These are phyloP conservation scores for Aureobasidium pullulans DNA, from an alignment of 2,329 filamentous ascomycete species.

Conservation along the genomic window DNA sequence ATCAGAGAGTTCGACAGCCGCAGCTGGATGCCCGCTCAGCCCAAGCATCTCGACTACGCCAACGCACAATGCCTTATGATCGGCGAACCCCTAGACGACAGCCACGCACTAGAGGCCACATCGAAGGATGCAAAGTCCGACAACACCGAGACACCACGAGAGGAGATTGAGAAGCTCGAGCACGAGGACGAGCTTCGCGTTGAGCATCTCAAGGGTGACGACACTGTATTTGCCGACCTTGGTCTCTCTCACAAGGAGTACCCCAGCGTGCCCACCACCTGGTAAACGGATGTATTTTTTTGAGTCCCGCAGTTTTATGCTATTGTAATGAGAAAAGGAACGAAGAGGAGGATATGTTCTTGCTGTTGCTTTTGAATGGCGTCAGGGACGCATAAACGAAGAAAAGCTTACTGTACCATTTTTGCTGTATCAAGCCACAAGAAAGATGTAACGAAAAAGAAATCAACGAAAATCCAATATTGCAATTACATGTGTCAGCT, in stretches of 20 bases:
- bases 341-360: neutral
- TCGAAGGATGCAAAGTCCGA: constrained; percentile 50
- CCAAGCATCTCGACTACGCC: constrained; percentile 65
- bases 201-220: constrained; percentile 51
- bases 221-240: constrained; percentile 55
- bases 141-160: constrained; percentile 54
- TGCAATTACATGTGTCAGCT: too few relatives aligned
- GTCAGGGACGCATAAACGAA: neutral
- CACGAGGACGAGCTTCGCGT: constrained; percentile 66
- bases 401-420: neutral
- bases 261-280: constrained; percentile 55
- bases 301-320: neutral
- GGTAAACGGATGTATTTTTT: constrained; percentile 31
- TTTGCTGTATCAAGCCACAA: neutral
- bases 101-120: constrained; percentile 50
- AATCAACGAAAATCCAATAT: neutral
- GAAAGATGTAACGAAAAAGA: neutral
- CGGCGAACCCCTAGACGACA: constrained; percentile 55
- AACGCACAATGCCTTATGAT: constrained; percentile 74
- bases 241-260: constrained; percentile 57
- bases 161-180: constrained; percentile 68
- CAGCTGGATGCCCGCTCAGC: constrained; percentile 67
- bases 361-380: neutral
- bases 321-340: neutral
- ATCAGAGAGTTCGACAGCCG: constrained; percentile 63